Evolutionary conservation across 202 grass and related monocot genomes (phyloP).

Genomic region (Dendrocalamus latiflorus): DNA sequence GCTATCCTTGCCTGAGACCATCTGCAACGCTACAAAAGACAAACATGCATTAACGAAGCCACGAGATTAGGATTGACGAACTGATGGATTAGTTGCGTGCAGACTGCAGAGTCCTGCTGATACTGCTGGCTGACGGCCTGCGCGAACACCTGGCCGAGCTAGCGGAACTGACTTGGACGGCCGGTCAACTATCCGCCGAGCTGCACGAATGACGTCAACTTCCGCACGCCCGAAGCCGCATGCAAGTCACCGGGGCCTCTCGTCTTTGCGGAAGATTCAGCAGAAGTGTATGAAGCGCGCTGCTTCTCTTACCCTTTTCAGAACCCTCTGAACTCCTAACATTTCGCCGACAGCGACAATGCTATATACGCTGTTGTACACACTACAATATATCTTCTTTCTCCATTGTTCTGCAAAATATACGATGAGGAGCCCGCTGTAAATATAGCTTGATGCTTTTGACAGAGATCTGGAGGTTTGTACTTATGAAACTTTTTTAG

Average conservation of each 20-base stretch:
- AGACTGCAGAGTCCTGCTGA: constrained; percentile 52
- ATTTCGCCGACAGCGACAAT: background rate
- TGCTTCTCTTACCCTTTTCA: constrained; percentile 13
- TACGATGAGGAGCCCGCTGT: background rate
- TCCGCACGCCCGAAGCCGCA: background rate
- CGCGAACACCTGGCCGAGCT: constrained; percentile 36
- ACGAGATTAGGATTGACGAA: background rate
- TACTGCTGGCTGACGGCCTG: constrained; percentile 38
- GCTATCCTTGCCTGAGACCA: background rate
- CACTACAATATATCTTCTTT: background rate
- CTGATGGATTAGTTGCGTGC: background rate
- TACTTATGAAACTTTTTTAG: background rate
- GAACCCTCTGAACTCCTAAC: background rate
- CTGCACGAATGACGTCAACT: constrained; percentile 18
- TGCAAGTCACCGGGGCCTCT: background rate
- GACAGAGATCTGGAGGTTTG: background rate
- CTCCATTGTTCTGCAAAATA: background rate
- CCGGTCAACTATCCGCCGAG: constrained; percentile 31
- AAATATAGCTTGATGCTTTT: background rate
- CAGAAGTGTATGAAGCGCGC: background rate
- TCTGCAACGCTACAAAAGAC: background rate
- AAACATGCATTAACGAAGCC: background rate
- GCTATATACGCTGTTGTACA: background rate
- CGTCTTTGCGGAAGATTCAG: constrained; percentile 6
- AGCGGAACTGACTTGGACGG: constrained; percentile 32